Evolutionary conservation across 306 rosid species (phyloP), one percentile per base, ranked within the genome.

Genomic region (Mucuna pruriens): DNA sequence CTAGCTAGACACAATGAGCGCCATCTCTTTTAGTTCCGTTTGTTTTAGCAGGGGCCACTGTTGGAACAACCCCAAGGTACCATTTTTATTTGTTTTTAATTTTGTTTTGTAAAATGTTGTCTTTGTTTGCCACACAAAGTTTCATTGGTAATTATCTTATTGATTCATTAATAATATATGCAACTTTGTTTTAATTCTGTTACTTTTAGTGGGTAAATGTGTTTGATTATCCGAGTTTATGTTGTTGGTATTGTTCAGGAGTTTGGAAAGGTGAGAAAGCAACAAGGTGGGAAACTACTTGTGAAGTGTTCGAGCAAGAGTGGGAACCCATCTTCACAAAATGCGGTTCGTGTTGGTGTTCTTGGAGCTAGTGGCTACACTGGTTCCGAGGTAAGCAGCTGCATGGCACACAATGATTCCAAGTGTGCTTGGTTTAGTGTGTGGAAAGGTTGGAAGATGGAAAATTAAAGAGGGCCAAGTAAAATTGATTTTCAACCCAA

Each of bases 331-430:
- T 77, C 87, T 49, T 73, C 92, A 33, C 86, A 87, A 23, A 90
- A 89, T 62, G 76, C 86, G 31, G 88, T 91, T 85, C 89, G 97
- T 29, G 87, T 95, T 85, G 99, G 95, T 73, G 94, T 95, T 88
- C 97, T 95, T 85, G 97, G 99, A 80, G 99, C 99, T 39, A 93
- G 99, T 91, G 99, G 99, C 76, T 95, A 95, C 87, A 95, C 99
- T 62, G 97, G 97, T 82, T 86, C 97, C 76, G 99, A 95, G 97
- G 99, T 95, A 84, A 81, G 52, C 20, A 81, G 52, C 20, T 85
- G 13, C 60, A 26, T 61, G 51, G n/a, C 66, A 33, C 42, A 19
- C 25, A 12, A 0, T 13, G 38, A 7, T 55, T 65, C n/a, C 20
- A 26, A 40, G 11, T 64, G 16, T 72, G 39, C 25, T 72, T 73